A percentile compares a stretch with the other conserved stretches of the same genome.
phyloP scores from a whole-genome alignment of 164 flowering plant species.

The Sedum album region DNA sequence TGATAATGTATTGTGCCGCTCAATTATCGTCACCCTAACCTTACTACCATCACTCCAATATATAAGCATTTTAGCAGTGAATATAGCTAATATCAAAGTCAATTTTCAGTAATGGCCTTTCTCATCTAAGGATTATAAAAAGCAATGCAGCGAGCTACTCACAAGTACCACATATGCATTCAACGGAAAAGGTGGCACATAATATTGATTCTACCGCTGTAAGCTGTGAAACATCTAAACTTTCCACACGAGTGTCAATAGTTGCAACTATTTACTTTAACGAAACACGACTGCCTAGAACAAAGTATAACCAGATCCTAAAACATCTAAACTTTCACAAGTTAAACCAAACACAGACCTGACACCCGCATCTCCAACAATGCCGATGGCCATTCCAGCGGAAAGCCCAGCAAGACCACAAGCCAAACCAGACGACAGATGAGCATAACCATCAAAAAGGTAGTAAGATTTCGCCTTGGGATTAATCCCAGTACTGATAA shows the following conservation, averaged over 20 bases:
- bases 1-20: too few relatives aligned
- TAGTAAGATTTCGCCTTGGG: conserved; percentile 82
- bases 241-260: too few relatives aligned
- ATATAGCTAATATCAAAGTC: background rate
- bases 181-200: background rate
- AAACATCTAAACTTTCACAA: too few relatives aligned
- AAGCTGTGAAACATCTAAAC: too few relatives aligned
- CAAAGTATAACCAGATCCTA: too few relatives aligned
- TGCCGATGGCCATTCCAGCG: conserved; percentile 89
- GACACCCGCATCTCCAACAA: conserved; percentile 87
- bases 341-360: conserved; percentile 28
- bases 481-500: conserved; percentile 85
- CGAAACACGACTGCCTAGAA: too few relatives aligned
- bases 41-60: too few relatives aligned
- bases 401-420: conserved; percentile 92
- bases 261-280: too few relatives aligned
- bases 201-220: background rate
- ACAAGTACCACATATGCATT: background rate
- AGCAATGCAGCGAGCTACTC: background rate
- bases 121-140: background rate
- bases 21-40: too few relatives aligned
- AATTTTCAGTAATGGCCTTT: background rate
- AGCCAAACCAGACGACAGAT: conserved; percentile 78
- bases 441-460: conserved; percentile 84
- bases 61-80: too few relatives aligned